Percentiles rank a stretch among this genome's conserved stretches.
Conservation (phyloP, 78 protist genomes). For the Guillardia theta region DNA sequence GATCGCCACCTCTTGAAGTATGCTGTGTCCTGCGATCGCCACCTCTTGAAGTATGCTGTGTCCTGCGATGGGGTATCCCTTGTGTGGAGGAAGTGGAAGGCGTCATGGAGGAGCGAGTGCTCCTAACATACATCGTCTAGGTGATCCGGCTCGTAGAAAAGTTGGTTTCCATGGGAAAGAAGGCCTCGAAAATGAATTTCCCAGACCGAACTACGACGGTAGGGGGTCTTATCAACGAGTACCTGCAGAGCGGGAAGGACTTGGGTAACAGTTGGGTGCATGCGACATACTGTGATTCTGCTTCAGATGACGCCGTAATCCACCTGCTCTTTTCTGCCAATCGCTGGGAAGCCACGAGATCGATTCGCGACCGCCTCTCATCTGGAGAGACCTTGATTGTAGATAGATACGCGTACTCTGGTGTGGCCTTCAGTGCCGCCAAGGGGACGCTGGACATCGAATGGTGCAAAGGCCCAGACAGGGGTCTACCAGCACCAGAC, state of each 20-base stretch:
- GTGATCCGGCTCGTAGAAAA: background rate
- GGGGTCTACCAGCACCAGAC: constrained; percentile 86
- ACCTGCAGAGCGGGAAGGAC: constrained; percentile 61
- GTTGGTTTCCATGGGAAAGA: background rate
- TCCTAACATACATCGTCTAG: background rate
- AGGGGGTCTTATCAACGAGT: constrained; percentile 76
- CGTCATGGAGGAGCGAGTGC: too few species aligned
- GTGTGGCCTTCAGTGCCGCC: constrained; percentile 87
- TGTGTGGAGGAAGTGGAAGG: too few species aligned
- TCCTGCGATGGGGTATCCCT: too few species aligned
- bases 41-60: too few species aligned
- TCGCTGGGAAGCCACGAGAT: constrained; percentile 73
- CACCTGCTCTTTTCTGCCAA: constrained; percentile 87
- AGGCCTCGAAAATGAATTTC: background rate
- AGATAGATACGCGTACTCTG: constrained; percentile 87
- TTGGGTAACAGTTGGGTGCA: too few species aligned
- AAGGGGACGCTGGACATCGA: constrained; percentile 75
- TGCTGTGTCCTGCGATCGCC: too few species aligned
- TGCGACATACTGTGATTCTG: too few species aligned
- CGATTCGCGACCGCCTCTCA: constrained; percentile 31
- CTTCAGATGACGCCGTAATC: constrained; percentile 72
- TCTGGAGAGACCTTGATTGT: constrained; percentile 72
- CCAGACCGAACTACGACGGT: constrained; percentile 78
- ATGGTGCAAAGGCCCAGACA: constrained; percentile 82
- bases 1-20: too few species aligned